Evolutionary conservation across 768 basidiomycete species (phyloP), one percentile per base, ranked within the genome.

Genomic region (Obba rivulosa): DNA sequence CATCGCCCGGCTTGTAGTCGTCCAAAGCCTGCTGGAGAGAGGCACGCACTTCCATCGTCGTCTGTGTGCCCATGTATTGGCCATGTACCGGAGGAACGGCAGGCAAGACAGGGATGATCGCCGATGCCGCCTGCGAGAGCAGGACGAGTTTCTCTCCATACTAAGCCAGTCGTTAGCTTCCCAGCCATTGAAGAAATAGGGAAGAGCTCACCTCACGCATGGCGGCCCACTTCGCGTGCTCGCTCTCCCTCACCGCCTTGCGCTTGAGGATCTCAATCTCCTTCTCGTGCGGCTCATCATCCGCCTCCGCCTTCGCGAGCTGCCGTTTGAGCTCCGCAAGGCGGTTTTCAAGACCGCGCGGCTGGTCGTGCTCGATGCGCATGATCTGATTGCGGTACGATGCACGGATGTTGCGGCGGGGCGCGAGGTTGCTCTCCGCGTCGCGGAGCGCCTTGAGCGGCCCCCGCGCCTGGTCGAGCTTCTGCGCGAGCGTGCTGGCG

Each of bases 91-190:
- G 85, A 3, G 90, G 87, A n/a, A 87, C 53, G 11, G 76, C 59
- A 8, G 88, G 87, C 38, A 92, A 69, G 1, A 71, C 84, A 1
- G 66, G 69, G 41, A 88, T 63, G 43, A 91, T 74, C 16, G 81
- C 77, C 8, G 73, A 65, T 1, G 83, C 79, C 3, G 85, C 86
- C 64, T 92, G 85, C 3, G 86, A 76, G 8, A 92, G 62, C 4
- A 92, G 71, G 1, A 83, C 68, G 3, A 92, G 66, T 62, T 92
- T 92, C 64, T 92, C 90, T 40, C 79, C 87, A 49, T 84, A 92
- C 89, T 92, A 39, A 34, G 8, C 22, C 7, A 21, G 11, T 39
- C 17, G 39, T 42, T 31, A 48, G 22, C 54, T 8, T 59, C 45
- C 50, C 38, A 42, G 35, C 41, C 10, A 16, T 37, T 13, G 34